phyloP scores from a whole-genome alignment of 1,139 yeast genomes.

The Lodderomyces parapsilosis region DNA sequence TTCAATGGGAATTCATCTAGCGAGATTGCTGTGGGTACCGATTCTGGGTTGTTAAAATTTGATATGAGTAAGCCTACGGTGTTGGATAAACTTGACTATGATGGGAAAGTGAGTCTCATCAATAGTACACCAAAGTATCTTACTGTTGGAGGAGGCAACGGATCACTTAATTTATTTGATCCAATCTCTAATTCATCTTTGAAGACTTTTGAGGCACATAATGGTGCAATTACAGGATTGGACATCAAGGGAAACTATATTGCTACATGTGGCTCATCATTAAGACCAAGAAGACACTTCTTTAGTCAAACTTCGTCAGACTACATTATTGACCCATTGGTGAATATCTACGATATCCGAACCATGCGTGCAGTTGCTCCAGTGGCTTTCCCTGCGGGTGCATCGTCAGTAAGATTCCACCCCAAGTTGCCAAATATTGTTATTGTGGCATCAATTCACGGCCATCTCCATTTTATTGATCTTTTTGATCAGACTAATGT shows the following conservation, averaged over 20 bases:
- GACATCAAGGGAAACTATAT: constrained; percentile 75
- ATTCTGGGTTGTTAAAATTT: constrained; percentile 47
- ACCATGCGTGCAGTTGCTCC: constrained; percentile 76
- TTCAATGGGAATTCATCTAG: constrained; percentile 32
- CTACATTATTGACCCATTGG: constrained; percentile 67
- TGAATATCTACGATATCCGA: constrained; percentile 78
- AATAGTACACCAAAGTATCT: constrained; percentile 41
- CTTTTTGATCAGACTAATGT: constrained; percentile 72
- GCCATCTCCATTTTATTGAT: constrained; percentile 85
- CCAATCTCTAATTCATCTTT: constrained; percentile 55
- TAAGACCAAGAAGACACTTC: constrained; percentile 39
- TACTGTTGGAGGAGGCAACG: constrained; percentile 66
- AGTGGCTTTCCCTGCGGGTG: constrained; percentile 87
- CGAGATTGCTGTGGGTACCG: constrained; percentile 38
- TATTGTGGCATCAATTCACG: constrained; percentile 69
- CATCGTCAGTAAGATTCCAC: constrained; percentile 78
- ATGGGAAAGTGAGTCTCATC: constrained; percentile 34
- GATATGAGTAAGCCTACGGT: constrained; percentile 58
- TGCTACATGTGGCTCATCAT: constrained; percentile 80
- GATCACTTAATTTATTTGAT: constrained; percentile 77
- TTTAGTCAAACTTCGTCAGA: constrained; percentile 19
- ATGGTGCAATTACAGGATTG: constrained; percentile 73
- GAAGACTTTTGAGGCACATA: constrained; percentile 67
- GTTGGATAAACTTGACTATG: constrained; percentile 22
- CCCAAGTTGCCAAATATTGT: constrained; percentile 83